A percentile compares a stretch with the other conserved stretches of the same genome.
These are phyloP conservation scores for Canna indica DNA, from an alignment of 176 grass and related monocot species.

Conservation along the genomic window DNA sequence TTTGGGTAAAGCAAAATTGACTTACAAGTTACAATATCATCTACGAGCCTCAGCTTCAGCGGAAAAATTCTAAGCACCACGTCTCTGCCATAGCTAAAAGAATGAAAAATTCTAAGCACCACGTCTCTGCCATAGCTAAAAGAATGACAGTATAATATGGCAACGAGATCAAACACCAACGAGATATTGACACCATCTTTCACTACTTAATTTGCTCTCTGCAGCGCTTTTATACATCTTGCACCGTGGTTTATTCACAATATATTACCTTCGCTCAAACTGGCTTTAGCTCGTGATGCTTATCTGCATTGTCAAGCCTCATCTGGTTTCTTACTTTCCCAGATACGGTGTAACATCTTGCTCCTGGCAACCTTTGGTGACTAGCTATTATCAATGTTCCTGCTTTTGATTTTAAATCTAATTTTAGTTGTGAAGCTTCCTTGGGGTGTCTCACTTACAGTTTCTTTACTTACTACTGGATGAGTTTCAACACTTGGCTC, in stretches of 20 bases:
- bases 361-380: background rate
- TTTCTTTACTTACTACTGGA: background rate
- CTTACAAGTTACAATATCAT: background rate
- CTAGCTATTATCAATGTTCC: background rate
- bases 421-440: constrained; percentile 1
- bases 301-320: too few species aligned
- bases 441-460: background rate
- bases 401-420: constrained; percentile 2
- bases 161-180: background rate
- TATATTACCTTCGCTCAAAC: background rate
- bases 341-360: too few species aligned
- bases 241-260: too few species aligned
- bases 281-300: background rate
- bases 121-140: background rate
- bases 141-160: background rate
- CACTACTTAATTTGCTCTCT: background rate
- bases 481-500: background rate
- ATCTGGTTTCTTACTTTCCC: too few species aligned
- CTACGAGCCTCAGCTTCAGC: background rate
- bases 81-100: background rate
- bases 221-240: background rate
- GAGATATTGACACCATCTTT: background rate
- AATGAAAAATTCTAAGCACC: background rate
- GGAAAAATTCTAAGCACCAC: background rate
- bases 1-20: background rate